Base-by-base conservation (phyloP, 192 early-diverging fungal genomes). In the Thoreauomyces humboldtii region DNA sequence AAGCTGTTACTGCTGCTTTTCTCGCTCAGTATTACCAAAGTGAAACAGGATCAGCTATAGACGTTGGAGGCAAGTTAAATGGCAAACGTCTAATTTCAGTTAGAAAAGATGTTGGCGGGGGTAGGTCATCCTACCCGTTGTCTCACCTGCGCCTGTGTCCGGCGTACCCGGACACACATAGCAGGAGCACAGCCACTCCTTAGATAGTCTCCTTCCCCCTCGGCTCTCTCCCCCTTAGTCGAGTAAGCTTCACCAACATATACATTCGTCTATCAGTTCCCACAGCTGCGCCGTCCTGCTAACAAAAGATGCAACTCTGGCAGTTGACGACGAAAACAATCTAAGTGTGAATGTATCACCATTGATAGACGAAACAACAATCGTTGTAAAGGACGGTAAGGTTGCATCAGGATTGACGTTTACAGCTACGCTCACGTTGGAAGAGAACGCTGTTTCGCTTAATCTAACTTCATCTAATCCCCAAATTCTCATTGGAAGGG, bases 391-490 rank as follows among this genome's bases (percentile, higher is more conserved):
- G 1, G 31, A 48, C 1, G 43, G 46, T 1, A 62, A 62, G 45
- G 28, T 62, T 47, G 25, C 61, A 7, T 50, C 43, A 14, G 61
- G 61, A 32, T 24, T 48, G 7, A 48, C 47, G 9, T 9, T 22
- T 17, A 7, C 12, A 9, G 22, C 9, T 7, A 24, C 17, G 7
- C 7, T 48, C 12, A 12, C 12, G 22, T 24, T 12, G 11, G 22
- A 9, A 12, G 47, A 48, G 47, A 48, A 48, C 22, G 47, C 9
- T 22, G 9, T 48, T 24, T 48, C 47, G 9, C 12, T 54, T 11
- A 32, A 54, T 54, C 22, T 54, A 24, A 54, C 22, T 11, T 32
- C 28, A 14, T 9, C 47, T 7, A n/a, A n/a, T n/a, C n/a, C n/a
- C n/a, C n/a, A n/a, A n/a, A n/a, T n/a, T n/a, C n/a, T n/a, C n/a